Evolutionary conservation across 306 rosid species (phyloP), one percentile per base, ranked within the genome.

Genomic region (Ammopiptanthus mongolicus): DNA sequence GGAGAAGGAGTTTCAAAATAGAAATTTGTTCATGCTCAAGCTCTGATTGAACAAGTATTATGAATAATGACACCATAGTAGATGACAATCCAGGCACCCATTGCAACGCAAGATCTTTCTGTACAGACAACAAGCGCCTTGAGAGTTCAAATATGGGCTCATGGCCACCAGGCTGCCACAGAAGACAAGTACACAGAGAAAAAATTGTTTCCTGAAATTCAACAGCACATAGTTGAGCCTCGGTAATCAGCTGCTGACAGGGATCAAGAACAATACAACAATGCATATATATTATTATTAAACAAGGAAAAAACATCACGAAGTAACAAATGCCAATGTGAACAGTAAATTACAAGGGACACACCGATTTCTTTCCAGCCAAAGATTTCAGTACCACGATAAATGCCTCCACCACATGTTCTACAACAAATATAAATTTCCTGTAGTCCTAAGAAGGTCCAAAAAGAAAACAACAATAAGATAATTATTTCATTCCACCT

Each of bases 11-110:
- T 75, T 86, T 95, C 82, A 91, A 62, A 51, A 76, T 64, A 41
- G 91, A 87, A 78, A 90, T 88, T 65, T 95, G 99, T 68, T 90
- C 97, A 29, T 95, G 93, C 68, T 92, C 97, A 37, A 92, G 93
- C 74, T 91, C 99, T 70, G 96, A 86, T 76, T 85, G 89, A 69
- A 80, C 55, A 22, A 95, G 89, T 64, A 90, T 82, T 1, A 73
- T 68, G 83, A 92, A 87, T 77, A 95, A 50, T 14, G 97, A 80
- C 48, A 82, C 78, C 80, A 85, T 51, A 50, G 62, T 79, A 31
- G 90, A 85, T 51, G 97, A 87, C 69, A 86, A 67, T 59, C 86
- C 75, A 50, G 89, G 83, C 53, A 82, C 76, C 85, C 90, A 92
- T 53, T 11, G 88, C 84, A 95, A 59, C 77, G 96, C 93, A 71